These are phyloP conservation scores for Juncus effusus DNA, from an alignment of 176 grass and related monocot genomes.

Conservation along the genomic window DNA sequence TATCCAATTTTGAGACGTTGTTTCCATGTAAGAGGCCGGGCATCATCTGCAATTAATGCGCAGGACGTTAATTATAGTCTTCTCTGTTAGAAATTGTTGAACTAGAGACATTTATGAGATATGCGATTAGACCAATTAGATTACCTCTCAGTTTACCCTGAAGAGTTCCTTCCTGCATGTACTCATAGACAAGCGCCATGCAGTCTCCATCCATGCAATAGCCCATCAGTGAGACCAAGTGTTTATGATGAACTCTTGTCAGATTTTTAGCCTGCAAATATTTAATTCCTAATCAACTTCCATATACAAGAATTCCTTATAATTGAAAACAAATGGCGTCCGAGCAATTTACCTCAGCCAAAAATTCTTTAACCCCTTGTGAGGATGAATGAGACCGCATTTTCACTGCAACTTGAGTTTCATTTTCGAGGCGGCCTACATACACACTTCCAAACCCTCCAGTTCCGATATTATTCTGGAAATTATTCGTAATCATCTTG, in stretches of 20 bases:
- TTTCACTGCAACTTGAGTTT: constrained; percentile 22
- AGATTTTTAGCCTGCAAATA: constrained; percentile 23
- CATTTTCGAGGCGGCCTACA: constrained; percentile 14
- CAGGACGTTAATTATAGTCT: too few species aligned
- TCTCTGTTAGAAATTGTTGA: too few species aligned
- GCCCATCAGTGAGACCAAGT: constrained; percentile 15
- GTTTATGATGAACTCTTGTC: constrained; percentile 23
- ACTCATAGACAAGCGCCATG: constrained; percentile 30
- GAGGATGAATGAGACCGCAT: constrained; percentile 15
- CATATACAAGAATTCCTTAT: too few species aligned
- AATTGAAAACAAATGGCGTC: too few species aligned
- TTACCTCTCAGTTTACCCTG: constrained; percentile 11
- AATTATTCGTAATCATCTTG: constrained; percentile 6
- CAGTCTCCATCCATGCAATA: constrained; percentile 17
- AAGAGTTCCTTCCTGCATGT: constrained; percentile 29
- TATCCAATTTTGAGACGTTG: constrained; percentile 17
- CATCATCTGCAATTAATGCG: constrained; percentile 8
- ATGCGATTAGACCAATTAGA: too few species aligned
- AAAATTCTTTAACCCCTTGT: constrained; percentile 20
- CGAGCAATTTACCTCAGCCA: constrained; percentile 10
- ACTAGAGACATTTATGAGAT: too few species aligned
- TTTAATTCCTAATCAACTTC: too few species aligned
- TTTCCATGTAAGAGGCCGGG: constrained; percentile 7
- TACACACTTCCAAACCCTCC: constrained; percentile 29
- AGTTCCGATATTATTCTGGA: constrained; percentile 1